phyloP scores from a whole-genome alignment of 108 stramenopile genomes.

The Licmophora abbreviata region DNA sequence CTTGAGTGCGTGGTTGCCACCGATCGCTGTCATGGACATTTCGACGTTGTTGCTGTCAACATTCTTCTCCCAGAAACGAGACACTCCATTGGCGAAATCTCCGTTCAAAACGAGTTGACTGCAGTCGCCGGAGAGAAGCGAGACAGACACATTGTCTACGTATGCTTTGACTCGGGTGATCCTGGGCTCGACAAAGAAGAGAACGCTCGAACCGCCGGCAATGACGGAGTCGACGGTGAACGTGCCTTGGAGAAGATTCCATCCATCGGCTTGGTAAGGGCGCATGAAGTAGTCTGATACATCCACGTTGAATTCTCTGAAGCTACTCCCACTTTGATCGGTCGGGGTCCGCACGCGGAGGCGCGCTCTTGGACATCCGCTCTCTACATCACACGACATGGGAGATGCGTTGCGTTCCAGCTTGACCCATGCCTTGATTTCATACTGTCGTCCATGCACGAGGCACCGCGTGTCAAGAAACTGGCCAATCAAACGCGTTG shows the following conservation, averaged over 20 bases:
- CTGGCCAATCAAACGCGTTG: background rate
- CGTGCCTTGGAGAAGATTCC: background rate
- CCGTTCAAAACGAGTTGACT: slow-evolving; percentile 1
- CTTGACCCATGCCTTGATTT: slow-evolving; percentile 4
- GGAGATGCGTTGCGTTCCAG: background rate
- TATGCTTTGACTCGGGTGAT: background rate
- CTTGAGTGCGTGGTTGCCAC: too few relatives aligned
- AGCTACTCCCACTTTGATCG: too few relatives aligned
- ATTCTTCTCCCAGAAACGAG: slow-evolving; percentile 1
- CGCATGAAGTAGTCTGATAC: too few relatives aligned
- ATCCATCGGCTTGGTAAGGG: background rate
- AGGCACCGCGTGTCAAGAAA: background rate
- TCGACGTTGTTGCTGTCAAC: too few relatives aligned
- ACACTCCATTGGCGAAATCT: background rate
- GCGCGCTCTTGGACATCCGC: background rate
- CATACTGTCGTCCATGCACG: background rate
- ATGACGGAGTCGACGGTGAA: background rate
- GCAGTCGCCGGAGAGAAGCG: background rate
- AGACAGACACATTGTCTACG: slow-evolving; percentile 1
- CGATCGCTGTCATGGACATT: too few relatives aligned
- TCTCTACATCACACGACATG: background rate
- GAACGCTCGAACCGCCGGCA: background rate
- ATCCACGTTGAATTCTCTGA: too few relatives aligned
- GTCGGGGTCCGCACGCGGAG: background rate
- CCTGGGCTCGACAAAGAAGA: background rate